Evolutionary conservation across 1,139 yeast species (phyloP).

Genomic region (Yamadazyma songkhlaensis): DNA sequence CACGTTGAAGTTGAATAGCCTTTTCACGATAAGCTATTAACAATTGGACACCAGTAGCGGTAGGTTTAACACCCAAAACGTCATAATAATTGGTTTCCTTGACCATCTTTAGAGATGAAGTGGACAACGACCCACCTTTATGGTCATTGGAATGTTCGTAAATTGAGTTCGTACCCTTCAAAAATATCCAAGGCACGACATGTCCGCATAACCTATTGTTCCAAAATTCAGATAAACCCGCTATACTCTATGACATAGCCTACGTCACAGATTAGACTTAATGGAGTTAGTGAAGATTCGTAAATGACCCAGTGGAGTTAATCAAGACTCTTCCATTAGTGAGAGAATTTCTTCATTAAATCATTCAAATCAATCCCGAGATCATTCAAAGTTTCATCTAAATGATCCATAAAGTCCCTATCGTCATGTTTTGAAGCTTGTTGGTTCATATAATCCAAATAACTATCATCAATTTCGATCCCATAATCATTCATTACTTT

Average conservation of each 20-base stretch:
- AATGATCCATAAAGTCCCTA: constrained; percentile 3
- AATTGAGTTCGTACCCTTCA: too few species aligned
- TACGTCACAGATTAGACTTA: too few species aligned
- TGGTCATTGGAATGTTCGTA: too few species aligned
- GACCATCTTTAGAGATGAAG: constrained; percentile 64
- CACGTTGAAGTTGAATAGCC: constrained; percentile 94
- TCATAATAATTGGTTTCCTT: constrained; percentile 92
- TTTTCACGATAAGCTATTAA: constrained; percentile 93
- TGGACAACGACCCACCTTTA: too few species aligned
- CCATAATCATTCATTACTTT: constrained; percentile 15
- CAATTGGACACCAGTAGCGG: constrained; percentile 78
- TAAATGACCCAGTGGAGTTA: too few species aligned
- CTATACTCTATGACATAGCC: too few species aligned
- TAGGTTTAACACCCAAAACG: constrained; percentile 73
- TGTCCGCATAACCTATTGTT: too few species aligned
- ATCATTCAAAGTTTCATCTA: constrained; percentile 21
- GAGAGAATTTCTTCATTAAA: constrained; percentile 3
- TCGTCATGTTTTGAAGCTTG: constrained; percentile 6
- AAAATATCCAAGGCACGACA: too few species aligned
- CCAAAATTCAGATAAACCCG: too few species aligned
- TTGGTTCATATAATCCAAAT: constrained; percentile 15
- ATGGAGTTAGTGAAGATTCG: too few species aligned
- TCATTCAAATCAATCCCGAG: constrained; percentile 5
- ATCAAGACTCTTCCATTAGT: too few species aligned
- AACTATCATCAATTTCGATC: constrained; percentile 15